Evolutionary conservation across 306 rosid species (phyloP).

Genomic region (Sindora glabra): DNA sequence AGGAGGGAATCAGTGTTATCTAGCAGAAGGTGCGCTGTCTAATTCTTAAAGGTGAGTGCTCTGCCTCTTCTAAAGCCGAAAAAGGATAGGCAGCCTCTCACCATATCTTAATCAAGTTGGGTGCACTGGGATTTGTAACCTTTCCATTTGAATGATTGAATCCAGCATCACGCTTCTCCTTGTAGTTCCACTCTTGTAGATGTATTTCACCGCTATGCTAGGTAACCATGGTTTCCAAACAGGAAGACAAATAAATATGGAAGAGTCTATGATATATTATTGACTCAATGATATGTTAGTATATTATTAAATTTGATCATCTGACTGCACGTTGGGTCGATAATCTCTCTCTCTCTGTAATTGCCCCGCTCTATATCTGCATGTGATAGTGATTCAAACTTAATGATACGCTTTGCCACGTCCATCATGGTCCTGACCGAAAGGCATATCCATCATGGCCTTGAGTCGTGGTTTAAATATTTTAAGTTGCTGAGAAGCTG

Average conservation of each 20-base stretch:
- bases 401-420: conserved; percentile 44
- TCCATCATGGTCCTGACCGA: conserved; percentile 47
- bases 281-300: too few species aligned
- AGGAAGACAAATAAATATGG: too few species aligned
- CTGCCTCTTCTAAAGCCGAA: conserved; percentile 37
- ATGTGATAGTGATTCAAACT: conserved; percentile 40
- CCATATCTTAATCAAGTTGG: conserved; percentile 49
- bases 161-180: conserved; percentile 44
- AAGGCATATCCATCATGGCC: conserved; percentile 34
- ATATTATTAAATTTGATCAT: too few species aligned
- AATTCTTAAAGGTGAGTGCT: conserved; percentile 44
- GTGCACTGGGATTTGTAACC: conserved; percentile 36
- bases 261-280: too few species aligned
- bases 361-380: conserved; percentile 19
- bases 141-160: conserved; percentile 46
- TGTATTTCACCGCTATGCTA: conserved; percentile 27
- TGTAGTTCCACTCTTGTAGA: conserved; percentile 45
- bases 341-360: too few species aligned
- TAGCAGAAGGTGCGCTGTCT: conserved; percentile 42
- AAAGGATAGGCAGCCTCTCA: conserved; percentile 46
- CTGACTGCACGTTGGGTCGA: too few species aligned
- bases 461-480: conserved; percentile 26
- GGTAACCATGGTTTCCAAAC: conserved; percentile 39
- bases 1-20: conserved; percentile 33
- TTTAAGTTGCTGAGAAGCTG: conserved; percentile 21